Base-by-base conservation (phyloP, 176 grass and related monocot genomes). In the Cenchrus purpureus region DNA sequence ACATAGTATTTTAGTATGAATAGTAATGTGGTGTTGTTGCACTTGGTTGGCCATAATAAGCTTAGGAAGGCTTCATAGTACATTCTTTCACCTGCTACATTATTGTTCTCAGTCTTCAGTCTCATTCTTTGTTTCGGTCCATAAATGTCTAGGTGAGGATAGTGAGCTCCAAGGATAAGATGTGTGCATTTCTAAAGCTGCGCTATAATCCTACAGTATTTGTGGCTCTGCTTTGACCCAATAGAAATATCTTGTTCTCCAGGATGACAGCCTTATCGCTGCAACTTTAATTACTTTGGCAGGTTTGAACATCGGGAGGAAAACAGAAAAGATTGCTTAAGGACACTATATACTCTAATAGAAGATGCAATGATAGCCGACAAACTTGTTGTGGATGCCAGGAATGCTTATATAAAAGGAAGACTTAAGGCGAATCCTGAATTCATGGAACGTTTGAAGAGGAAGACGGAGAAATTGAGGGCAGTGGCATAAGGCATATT, bases 291-390 rank as follows among this genome's bases (percentile, higher is more conserved):
- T 85, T 94, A 62, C 44, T 82, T 52, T 12, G 71, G 20, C 55
- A 98, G 91, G 77, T 98, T 90, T 89, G 93, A 94, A 13, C 89
- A 98, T 75, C 84, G 93, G 49, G 96, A 98, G 71, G 96, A 98
- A 68, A 98, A 98, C 86, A 90, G 96, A 79, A 98, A 95, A 83
- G 96, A 98, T 90, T 98, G 96, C 77, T 85, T 98, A 82, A 92
- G 93, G 89, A 98, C 93, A 76, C 76, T 98, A 15, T 92, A 83
- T 70, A 84, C 79, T 43, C 71, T 98, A 74, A 80, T 94, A 55
- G 68, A 94, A 92, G 89, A 94, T 81, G 96, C 93, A 48, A 77
- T 83, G 64, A 93, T 89, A 90, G 93, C 96, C 0, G 93, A 95
- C 70, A 85, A 86, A 80, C 72, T 95, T 75, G 93, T 79, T 37